Evolutionary conservation across 1,139 yeast genomes (phyloP).

Genomic region (Yarrowia galli): DNA sequence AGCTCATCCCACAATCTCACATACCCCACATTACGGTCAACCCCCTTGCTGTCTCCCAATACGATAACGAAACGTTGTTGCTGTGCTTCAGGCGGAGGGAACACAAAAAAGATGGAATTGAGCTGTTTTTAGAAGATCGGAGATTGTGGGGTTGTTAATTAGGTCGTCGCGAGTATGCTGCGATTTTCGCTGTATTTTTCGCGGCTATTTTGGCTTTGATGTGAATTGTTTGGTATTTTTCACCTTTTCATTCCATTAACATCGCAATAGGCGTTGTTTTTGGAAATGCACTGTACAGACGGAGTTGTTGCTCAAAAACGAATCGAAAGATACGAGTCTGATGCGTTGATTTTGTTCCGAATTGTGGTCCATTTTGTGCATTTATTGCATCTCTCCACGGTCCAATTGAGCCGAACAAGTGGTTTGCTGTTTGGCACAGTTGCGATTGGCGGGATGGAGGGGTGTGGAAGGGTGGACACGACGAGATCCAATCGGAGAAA

Average conservation of each 20-base stretch:
- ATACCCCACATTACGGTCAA: constrained; percentile 20
- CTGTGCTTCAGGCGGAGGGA: neutral
- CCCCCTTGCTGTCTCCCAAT: constrained; percentile 33
- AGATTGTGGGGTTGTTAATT: no score
- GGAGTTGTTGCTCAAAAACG: neutral
- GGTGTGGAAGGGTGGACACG: no score
- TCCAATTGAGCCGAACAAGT: constrained; percentile 7
- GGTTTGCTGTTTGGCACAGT: constrained; percentile 9
- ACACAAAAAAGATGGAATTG: neutral
- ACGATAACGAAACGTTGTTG: constrained; percentile 31
- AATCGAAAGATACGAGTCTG: neutral
- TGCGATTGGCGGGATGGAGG: neutral
- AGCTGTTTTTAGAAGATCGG: neutral
- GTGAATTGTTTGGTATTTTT: neutral
- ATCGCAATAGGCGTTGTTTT: neutral
- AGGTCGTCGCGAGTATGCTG: neutral
- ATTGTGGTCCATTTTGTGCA: neutral
- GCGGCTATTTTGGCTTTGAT: neutral
- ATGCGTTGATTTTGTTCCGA: neutral
- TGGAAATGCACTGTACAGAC: neutral
- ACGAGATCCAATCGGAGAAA: neutral
- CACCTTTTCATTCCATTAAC: neutral
- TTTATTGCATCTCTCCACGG: neutral
- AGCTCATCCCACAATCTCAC: neutral
- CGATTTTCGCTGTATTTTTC: neutral